Percentiles rank a stretch among this genome's conserved stretches.
phyloP scores from a whole-genome alignment of 208 protist species.

The Acanthamoeba rhysodes region DNA sequence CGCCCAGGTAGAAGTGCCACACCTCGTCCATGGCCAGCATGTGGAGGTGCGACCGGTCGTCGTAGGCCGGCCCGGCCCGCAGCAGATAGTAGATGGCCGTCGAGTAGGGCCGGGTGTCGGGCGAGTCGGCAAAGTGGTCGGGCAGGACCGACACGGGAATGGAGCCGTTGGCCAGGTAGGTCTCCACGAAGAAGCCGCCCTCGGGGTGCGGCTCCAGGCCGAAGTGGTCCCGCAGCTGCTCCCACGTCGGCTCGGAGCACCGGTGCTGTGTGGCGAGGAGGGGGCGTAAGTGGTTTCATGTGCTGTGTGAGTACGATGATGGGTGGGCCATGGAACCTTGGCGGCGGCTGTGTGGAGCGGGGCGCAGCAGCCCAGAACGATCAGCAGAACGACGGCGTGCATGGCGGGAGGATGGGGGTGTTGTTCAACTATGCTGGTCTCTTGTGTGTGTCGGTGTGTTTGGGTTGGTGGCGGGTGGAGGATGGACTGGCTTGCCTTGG shows the following conservation, averaged over 20 bases:
- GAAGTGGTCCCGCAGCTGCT: conserved; percentile 36
- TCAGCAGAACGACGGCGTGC: neutral
- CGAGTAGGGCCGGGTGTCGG: conserved; percentile 50
- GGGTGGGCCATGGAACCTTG: neutral
- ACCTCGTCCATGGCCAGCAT: conserved; percentile 65
- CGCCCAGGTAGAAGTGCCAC: conserved; percentile 67
- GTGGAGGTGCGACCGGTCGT: conserved; percentile 47
- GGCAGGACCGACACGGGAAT: conserved; percentile 48
- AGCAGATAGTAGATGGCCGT: conserved; percentile 70
- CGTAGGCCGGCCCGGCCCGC: neutral
- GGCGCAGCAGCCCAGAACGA: neutral
- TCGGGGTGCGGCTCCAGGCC: conserved; percentile 41
- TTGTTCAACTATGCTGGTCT: too few species aligned
- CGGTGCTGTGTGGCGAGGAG: neutral
- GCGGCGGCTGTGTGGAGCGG: too few species aligned
- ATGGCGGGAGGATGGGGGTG: too few species aligned
- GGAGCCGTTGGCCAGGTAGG: conserved; percentile 34
- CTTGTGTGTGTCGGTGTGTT: too few species aligned
- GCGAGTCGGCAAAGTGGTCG: neutral
- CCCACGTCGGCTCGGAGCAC: conserved; percentile 16
- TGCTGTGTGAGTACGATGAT: neutral
- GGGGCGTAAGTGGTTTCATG: neutral
- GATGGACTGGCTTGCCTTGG: too few species aligned
- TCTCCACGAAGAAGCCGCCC: conserved; percentile 53
- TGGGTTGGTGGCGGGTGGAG: too few species aligned